These are phyloP conservation scores for Salvia splendens DNA, from an alignment of 257 asterid species.

Conservation along the genomic window DNA sequence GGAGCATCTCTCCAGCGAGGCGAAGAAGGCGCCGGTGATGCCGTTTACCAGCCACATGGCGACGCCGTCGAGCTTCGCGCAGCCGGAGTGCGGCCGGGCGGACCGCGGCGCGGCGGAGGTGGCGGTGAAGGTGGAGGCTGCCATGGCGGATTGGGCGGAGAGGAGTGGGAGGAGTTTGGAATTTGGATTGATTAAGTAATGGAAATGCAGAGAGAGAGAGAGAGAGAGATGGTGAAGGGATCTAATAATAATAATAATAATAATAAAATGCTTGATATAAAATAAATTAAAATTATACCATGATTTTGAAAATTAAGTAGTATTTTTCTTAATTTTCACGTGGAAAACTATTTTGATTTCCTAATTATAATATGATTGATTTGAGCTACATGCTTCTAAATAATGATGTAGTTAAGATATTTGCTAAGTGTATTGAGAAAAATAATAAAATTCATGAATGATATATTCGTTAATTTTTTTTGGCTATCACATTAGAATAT, in stretches of 20 bases:
- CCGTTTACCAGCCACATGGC: slow-evolving; percentile 79
- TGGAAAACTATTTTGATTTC: too few species aligned
- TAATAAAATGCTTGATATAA: too few species aligned
- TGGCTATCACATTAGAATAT: too few species aligned
- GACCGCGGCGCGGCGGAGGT: slow-evolving; percentile 34
- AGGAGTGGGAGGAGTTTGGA: neutral
- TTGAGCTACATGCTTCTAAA: too few species aligned
- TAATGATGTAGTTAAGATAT: too few species aligned
- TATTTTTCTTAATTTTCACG: too few species aligned
- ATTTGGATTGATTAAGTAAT: slow-evolving; percentile 15
- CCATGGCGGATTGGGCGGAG: slow-evolving; percentile 33
- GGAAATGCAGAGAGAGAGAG: slow-evolving; percentile 7
- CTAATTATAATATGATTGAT: too few species aligned
- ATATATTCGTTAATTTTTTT: too few species aligned
- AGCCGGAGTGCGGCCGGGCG: slow-evolving; percentile 40
- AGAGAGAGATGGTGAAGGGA: slow-evolving; percentile 1
- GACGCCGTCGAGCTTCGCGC: slow-evolving; percentile 63
- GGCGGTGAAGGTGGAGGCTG: slow-evolving; percentile 44
- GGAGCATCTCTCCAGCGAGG: slow-evolving; percentile 76
- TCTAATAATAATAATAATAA: neutral
- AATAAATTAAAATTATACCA: too few species aligned
- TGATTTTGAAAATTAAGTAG: too few species aligned
- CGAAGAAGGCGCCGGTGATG: slow-evolving; percentile 67
- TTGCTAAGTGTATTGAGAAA: too few species aligned
- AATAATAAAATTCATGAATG: too few species aligned